These are phyloP conservation scores for Amanita brunnescens DNA, from an alignment of 768 basidiomycete species.

Conservation along the genomic window DNA sequence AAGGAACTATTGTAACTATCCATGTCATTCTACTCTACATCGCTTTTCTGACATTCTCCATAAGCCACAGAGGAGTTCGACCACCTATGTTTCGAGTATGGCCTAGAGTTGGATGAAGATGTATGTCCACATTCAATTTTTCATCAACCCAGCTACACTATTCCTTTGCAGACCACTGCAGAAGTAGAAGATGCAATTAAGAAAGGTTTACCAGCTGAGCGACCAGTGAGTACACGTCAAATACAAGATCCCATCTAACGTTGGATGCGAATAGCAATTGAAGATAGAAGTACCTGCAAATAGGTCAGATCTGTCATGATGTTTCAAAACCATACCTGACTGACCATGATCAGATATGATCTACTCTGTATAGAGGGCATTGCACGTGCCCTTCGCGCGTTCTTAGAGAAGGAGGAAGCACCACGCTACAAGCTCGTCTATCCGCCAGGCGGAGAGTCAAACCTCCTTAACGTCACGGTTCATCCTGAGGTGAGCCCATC, in stretches of 20 bases:
- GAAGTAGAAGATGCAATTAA: conserved; percentile 77
- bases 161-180: conserved; percentile 62
- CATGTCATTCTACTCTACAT: not conserved
- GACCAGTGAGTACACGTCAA: conserved; percentile 46
- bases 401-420: conserved; percentile 59
- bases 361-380: conserved; percentile 96
- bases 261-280: conserved; percentile 55
- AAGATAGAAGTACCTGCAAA: conserved; percentile 99
- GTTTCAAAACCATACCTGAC: not conserved
- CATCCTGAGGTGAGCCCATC: conserved; percentile 53
- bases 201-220: conserved; percentile 78
- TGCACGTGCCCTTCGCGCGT: conserved; percentile 74
- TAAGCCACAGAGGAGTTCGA: conserved; percentile 93
- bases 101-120: conserved; percentile 96
- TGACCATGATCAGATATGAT: conserved; percentile 65
- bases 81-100: conserved; percentile 93
- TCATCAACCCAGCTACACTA: conserved; percentile 3
- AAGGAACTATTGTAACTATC: conserved; percentile 61
- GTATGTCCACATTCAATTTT: conserved; percentile 37
- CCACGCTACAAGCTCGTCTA: conserved; percentile 70
- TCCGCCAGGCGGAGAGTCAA: conserved; percentile 57
- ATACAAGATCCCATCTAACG: conserved; percentile 3
- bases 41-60: conserved; percentile 13
- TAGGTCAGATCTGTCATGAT: conserved; percentile 36
- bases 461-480: conserved; percentile 59